Percentiles rank a stretch among this genome's conserved stretches.
Conservation (phyloP, 495 filamentous ascomycete species). For the Talaromyces ruber region DNA sequence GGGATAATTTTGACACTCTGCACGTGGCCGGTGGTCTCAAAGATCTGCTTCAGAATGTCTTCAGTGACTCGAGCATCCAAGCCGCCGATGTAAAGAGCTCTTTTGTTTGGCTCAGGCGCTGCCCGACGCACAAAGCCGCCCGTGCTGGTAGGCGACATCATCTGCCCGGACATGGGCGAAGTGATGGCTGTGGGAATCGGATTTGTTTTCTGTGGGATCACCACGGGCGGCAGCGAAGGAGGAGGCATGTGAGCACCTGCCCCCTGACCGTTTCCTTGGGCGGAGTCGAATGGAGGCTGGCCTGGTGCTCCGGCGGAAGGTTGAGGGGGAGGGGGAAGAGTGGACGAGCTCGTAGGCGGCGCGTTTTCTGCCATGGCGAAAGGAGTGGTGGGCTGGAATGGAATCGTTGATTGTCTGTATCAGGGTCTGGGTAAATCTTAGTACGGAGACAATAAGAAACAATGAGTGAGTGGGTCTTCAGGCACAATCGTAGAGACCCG, state of each 20-base stretch:
- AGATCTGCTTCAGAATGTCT: slow-evolving; percentile 94
- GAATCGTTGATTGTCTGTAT: neutral
- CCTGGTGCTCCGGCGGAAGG: slow-evolving; percentile 59
- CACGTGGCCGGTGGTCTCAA: slow-evolving; percentile 97
- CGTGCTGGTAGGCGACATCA: slow-evolving; percentile 75
- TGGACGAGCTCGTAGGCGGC: slow-evolving; percentile 40
- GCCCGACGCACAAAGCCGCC: slow-evolving; percentile 82
- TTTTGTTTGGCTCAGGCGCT: slow-evolving; percentile 97
- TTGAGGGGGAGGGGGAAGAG: slow-evolving; percentile 58
- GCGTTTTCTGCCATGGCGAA: slow-evolving; percentile 61
- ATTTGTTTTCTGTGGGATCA: slow-evolving; percentile 94
- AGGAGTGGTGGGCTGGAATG: slow-evolving; percentile 3
- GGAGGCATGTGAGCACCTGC: slow-evolving; percentile 81
- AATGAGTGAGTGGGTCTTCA: neutral
- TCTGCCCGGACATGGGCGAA: slow-evolving; percentile 68
- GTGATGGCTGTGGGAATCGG: slow-evolving; percentile 90
- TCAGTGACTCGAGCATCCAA: slow-evolving; percentile 94
- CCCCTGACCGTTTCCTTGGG: slow-evolving; percentile 51
- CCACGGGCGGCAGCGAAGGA: slow-evolving; percentile 76
- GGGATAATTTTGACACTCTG: slow-evolving; percentile 99
- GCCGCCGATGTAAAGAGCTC: slow-evolving; percentile 92
- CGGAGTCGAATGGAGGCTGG: slow-evolving; percentile 60
- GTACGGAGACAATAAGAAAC: neutral
- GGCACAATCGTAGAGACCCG: slow-evolving; percentile 7
- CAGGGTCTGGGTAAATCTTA: slow-evolving; percentile 7